Conservation (phyloP, 805 yeast species). For the Candida hungchunana region DNA sequence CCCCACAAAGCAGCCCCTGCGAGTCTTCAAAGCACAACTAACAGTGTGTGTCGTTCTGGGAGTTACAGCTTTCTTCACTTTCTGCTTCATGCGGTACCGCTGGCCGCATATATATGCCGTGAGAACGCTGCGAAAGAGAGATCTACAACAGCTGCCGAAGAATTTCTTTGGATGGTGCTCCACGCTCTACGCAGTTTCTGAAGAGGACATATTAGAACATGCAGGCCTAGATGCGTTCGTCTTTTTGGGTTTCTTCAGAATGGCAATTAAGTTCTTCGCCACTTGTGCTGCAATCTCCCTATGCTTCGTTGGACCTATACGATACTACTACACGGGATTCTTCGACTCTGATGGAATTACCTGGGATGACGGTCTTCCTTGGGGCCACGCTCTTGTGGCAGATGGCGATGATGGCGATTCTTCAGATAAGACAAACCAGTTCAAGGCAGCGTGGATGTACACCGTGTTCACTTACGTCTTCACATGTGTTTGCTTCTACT, state of each 20-base stretch:
- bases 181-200: slow-evolving; percentile 60
- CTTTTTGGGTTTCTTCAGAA: slow-evolving; percentile 83
- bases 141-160: slow-evolving; percentile 29
- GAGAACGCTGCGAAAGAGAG: slow-evolving; percentile 40
- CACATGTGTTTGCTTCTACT: slow-evolving; percentile 60
- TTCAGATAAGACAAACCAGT: slow-evolving; percentile 34
- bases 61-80: slow-evolving; percentile 56
- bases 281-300: slow-evolving; percentile 68
- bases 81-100: slow-evolving; percentile 65
- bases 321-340: slow-evolving; percentile 79
- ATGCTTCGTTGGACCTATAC: slow-evolving; percentile 75
- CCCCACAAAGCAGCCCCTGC: slow-evolving; percentile 28
- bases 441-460: slow-evolving; percentile 75
- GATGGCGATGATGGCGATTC: slow-evolving; percentile 22
- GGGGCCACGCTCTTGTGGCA: no score
- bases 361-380: slow-evolving; percentile 18
- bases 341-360: slow-evolving; percentile 56
- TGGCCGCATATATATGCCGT: slow-evolving; percentile 89
- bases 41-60: slow-evolving; percentile 69
- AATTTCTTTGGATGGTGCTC: slow-evolving; percentile 86
- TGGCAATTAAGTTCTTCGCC: slow-evolving; percentile 71
- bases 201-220: slow-evolving; percentile 74
- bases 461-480: slow-evolving; percentile 84
- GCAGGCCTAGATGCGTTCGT: slow-evolving; percentile 96
- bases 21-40: slow-evolving; percentile 83